Evolutionary conservation across 306 rosid genomes (phyloP), one percentile per base, ranked within the genome.

Genomic region (Calophaca sinica): DNA sequence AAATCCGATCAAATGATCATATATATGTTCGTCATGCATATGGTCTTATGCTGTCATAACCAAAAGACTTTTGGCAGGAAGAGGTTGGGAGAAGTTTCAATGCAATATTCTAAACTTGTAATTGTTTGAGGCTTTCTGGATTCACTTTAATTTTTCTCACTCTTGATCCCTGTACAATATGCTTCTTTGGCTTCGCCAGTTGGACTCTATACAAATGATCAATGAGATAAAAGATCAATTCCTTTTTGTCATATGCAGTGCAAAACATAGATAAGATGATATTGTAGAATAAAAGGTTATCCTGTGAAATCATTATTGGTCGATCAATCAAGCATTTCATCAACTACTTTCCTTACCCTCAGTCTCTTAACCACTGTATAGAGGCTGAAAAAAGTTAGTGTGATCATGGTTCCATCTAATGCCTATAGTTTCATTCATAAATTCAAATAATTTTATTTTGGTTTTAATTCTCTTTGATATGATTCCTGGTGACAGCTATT

Each of bases 401-500:
- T 51, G 13, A 26, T 29, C 38, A 32, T 53, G 14, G 64, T 45
- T 63, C 45, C 61, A 63, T 41, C 35, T 48, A 58, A 63, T 66
- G 41, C 70, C n/a, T 57, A 35, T 32, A n/a, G 55, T 64, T 57
- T 32, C 53, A 8, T 57, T 51, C 20, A 36, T 57, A 10, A 53
- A 57, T 28, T 33, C 15, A 11, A 80, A 66, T 73, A 26, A 5
- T 74, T 39, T 14, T 58, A 6, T 32, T 49, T 31, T 38, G 10
- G 45, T 60, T 20, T 52, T 41, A 32, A 29, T 75, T 75, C 51
- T 67, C 58, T 66, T 11, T 48, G 38, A 46, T 59, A 60, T 31
- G 36, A 80, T 28, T 75, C 57, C 60, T 0, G 57, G 59, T 71
- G 60, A 67, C 97, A 90, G 98, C 68, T 93, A 20, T 82, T 87